A percentile compares a stretch with the other conserved stretches of the same genome.
These are phyloP conservation scores for Trametes villosa DNA, from an alignment of 768 basidiomycete species.

Conservation along the genomic window DNA sequence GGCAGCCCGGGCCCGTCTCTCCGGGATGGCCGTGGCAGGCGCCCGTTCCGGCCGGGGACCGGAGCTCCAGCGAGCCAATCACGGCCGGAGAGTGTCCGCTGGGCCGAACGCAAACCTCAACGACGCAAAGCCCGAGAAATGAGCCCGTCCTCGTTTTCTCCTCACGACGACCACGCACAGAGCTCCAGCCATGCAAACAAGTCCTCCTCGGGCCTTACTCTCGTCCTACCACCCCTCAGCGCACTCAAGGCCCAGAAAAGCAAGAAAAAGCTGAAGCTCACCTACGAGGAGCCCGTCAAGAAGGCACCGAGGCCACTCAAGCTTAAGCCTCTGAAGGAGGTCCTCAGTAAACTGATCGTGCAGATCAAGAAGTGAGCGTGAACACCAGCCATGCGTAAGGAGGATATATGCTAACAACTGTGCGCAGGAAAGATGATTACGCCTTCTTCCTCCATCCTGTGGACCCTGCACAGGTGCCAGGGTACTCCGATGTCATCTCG, in stretches of 20 bases:
- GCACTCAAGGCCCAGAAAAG: conserved; percentile 58
- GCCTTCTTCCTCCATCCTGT: conserved; percentile 81
- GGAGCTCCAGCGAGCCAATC: conserved; percentile 21
- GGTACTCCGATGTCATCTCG: conserved; percentile 71
- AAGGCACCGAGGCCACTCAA: conserved; percentile 62
- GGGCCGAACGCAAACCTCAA: conserved; percentile 23
- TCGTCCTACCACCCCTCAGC: conserved; percentile 72
- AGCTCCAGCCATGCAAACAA: conserved; percentile 33
- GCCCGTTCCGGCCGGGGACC: conserved; percentile 12
- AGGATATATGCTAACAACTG: conserved; percentile 6
- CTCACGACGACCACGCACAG: conserved; percentile 37
- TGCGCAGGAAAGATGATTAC: conserved; percentile 80
- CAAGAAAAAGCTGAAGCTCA: conserved; percentile 35
- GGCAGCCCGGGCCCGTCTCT: neutral
- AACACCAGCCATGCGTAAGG: no score
- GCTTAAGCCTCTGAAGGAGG: conserved; percentile 80
- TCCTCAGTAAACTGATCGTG: conserved; percentile 63
- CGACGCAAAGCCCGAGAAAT: conserved; percentile 17
- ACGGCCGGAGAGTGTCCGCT: conserved; percentile 21
- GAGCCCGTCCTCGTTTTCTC: conserved; percentile 27
- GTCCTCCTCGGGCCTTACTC: conserved; percentile 55
- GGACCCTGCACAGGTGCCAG: conserved; percentile 59
- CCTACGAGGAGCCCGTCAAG: conserved; percentile 35
- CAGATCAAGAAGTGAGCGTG: conserved; percentile 83
- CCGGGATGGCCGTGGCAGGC: neutral